Percentiles rank a stretch among this genome's conserved stretches.
Evolutionary conservation across 257 asterid species (phyloP).

Genomic region (Scutellaria barbata): DNA sequence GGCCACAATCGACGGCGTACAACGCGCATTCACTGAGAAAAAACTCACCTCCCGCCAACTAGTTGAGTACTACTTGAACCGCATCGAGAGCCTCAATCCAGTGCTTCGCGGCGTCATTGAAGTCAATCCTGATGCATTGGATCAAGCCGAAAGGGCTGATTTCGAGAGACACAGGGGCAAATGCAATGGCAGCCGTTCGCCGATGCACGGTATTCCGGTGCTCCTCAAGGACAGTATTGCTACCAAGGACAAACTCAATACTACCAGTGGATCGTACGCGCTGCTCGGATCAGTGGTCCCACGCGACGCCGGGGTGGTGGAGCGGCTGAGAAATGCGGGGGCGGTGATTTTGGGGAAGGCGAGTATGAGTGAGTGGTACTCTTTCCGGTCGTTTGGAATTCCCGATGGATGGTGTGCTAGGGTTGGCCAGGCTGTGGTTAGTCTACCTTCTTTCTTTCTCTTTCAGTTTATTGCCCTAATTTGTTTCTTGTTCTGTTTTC

Average conservation of each 20-base stretch:
- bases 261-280: slow-evolving; percentile 72
- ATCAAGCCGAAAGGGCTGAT: slow-evolving; percentile 62
- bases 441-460: slow-evolving; percentile 29
- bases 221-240: slow-evolving; percentile 75
- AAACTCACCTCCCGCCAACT: slow-evolving; percentile 51
- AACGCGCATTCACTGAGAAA: slow-evolving; percentile 42
- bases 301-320: slow-evolving; percentile 74
- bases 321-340: slow-evolving; percentile 62
- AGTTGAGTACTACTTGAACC: slow-evolving; percentile 47
- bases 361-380: slow-evolving; percentile 74
- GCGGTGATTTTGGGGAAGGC: slow-evolving; percentile 82
- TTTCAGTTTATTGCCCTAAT: not conserved
- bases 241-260: slow-evolving; percentile 65
- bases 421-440: slow-evolving; percentile 66
- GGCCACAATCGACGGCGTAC: slow-evolving; percentile 54
- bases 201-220: slow-evolving; percentile 73
- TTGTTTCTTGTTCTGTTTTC: not conserved
- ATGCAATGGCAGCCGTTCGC: slow-evolving; percentile 24
- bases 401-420: slow-evolving; percentile 85
- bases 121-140: slow-evolving; percentile 62
- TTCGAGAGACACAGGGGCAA: slow-evolving; percentile 28
- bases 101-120: slow-evolving; percentile 63
- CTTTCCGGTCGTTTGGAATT: slow-evolving; percentile 47
- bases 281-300: slow-evolving; percentile 56
- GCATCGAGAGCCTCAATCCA: slow-evolving; percentile 62